Evolutionary conservation across 129 eudicot species (phyloP).

Genomic region (Kitagawia praeruptora): DNA sequence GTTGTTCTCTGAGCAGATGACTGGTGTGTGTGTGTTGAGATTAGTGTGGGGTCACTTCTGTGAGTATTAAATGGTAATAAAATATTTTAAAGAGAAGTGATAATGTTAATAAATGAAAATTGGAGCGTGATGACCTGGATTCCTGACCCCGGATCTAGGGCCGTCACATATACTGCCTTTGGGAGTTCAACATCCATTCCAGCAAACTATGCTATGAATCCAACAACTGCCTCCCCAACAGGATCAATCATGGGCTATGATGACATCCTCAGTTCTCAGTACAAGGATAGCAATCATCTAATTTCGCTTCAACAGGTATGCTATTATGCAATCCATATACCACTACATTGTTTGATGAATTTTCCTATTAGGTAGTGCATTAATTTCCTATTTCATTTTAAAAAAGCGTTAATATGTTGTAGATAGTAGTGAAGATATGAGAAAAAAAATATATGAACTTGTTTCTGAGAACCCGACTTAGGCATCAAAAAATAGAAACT

Average conservation of each 20-base stretch:
- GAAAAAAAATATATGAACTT: neutral
- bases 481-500: neutral
- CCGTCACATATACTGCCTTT: too few species aligned
- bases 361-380: neutral
- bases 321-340: neutral
- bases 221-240: constrained; percentile 65
- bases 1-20: too few species aligned
- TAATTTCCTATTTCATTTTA: neutral
- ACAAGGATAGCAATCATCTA: constrained; percentile 70
- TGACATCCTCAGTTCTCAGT: constrained; percentile 75
- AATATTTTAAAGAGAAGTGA: too few species aligned
- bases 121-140: too few species aligned
- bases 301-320: constrained; percentile 93
- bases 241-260: constrained; percentile 68
- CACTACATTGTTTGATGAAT: neutral
- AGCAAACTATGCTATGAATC: constrained; percentile 71
- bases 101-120: too few species aligned
- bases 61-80: too few species aligned
- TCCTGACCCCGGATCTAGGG: too few species aligned
- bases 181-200: constrained; percentile 64
- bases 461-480: neutral
- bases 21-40: too few species aligned
- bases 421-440: neutral
- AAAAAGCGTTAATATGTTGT: neutral
- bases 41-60: too few species aligned